Percentiles rank a stretch among this genome's conserved stretches.
Conservation (phyloP, 768 basidiomycete genomes). For the Agaricus sinodeliciosus region DNA sequence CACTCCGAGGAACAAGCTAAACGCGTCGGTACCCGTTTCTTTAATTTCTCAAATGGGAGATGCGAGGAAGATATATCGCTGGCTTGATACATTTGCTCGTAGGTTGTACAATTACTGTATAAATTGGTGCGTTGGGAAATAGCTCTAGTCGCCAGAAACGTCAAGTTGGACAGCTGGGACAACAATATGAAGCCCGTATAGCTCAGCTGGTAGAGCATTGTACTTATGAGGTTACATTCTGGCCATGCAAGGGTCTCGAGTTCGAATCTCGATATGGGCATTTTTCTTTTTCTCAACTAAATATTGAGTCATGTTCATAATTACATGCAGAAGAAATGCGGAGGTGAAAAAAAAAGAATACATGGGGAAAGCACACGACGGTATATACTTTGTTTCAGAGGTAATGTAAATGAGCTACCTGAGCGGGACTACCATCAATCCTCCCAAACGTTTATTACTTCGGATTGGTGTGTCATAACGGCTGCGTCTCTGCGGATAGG, state of each 20-base stretch:
- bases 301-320: neutral
- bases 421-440: conserved; percentile 17
- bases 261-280: conserved; percentile 51
- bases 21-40: conserved; percentile 65
- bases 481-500: conserved; percentile 71
- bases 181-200: conserved; percentile 35
- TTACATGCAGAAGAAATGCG: neutral
- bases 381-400: neutral
- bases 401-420: neutral
- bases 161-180: neutral
- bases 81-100: neutral
- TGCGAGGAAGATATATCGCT: conserved; percentile 31
- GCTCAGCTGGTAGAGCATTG: conserved; percentile 55
- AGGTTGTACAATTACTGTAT: neutral
- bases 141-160: neutral
- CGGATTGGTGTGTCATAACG: conserved; percentile 82
- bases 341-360: neutral
- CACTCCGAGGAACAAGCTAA: conserved; percentile 78
- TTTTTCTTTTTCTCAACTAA: conserved; percentile 17
- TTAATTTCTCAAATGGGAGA: conserved; percentile 39
- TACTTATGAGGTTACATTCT: conserved; percentile 46
- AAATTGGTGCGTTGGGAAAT: neutral
- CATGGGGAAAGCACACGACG: neutral
- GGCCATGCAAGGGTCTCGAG: conserved; percentile 50
- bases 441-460: conserved; percentile 61